Percentiles rank a stretch among this genome's conserved stretches.
phyloP scores from a whole-genome alignment of 352 stramenopile genomes.

The Pythium insidiosum region DNA sequence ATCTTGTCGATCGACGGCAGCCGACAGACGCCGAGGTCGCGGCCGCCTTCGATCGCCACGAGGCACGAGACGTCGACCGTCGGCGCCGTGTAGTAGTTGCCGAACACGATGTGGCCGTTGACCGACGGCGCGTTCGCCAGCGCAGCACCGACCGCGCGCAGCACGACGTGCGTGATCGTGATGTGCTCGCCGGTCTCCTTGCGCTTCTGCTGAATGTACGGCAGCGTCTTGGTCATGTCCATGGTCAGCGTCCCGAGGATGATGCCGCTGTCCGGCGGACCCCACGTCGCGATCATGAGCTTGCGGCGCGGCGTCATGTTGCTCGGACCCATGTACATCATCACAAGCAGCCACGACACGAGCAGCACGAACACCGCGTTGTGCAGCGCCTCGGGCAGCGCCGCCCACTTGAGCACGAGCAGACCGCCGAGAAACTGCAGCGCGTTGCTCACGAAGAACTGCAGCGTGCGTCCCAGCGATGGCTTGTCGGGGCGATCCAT shows the following conservation, averaged over 20 bases:
- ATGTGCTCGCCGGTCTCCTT: slow-evolving; percentile 34
- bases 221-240: slow-evolving; percentile 49
- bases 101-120: slow-evolving; percentile 67
- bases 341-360: no score
- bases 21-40: slow-evolving; percentile 48
- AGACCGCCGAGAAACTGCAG: no score
- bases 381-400: no score
- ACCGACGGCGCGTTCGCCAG: slow-evolving; percentile 44
- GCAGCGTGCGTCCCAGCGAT: no score
- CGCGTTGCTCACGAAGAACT: no score
- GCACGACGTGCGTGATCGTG: slow-evolving; percentile 61
- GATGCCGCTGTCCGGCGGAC: slow-evolving; percentile 43
- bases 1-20: slow-evolving; percentile 43
- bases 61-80: slow-evolving; percentile 62
- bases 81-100: slow-evolving; percentile 51
- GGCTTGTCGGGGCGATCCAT: slow-evolving; percentile 2
- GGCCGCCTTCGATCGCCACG: slow-evolving; percentile 44
- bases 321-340: slow-evolving; percentile 48
- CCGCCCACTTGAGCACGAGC: no score
- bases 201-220: slow-evolving; percentile 55
- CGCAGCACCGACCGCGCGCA: slow-evolving; percentile 41
- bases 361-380: no score
- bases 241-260: slow-evolving; percentile 62
- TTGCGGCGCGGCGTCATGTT: slow-evolving; percentile 49
- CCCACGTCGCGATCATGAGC: slow-evolving; percentile 61